Base-by-base conservation (phyloP, 139 green algal species). In the Penium margaritaceum region DNA sequence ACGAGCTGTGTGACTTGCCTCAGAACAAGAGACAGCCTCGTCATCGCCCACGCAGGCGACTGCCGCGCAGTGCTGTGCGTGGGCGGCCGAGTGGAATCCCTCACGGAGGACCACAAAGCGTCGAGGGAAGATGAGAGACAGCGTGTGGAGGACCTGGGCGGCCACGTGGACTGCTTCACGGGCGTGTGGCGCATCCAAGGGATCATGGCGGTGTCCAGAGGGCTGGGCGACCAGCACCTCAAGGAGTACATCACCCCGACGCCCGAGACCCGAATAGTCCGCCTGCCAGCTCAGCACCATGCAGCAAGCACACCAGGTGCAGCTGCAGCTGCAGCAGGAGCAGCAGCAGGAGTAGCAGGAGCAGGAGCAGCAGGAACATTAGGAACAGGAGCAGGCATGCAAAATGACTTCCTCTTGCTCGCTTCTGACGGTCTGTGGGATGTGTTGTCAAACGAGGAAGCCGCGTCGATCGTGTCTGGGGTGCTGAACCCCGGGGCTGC, bases 41-140 rank as follows among this genome's bases (percentile, higher is more conserved):
- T 75, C 46, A 44, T 87, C 1, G 82, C 82, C 17, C 84, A 87
- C 67, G 55, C 60, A 30, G 83, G 83, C 14, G 83, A 87, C 71
- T 84, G 81, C 66, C 67, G 83, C 17, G 77, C 60, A 3, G 83
- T 87, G 24, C 41, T 87, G 35, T 75, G 76, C 57, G 32, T 57
- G 35, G 33, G 43, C 1, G 83, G 83, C 17, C 37, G 15, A 35
- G 71, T 76, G 2, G 46, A 81, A 3, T 76, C 69, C 21, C 46
- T 87, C 5, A 74, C 83, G 14, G 6, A 38, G 1, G 83, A 87
- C 54, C 83, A 87, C 27, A 76, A 81, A 32, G 72, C 81, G 30
- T 33, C 6, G 17, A 37, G 41, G 2, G 38, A 57, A 43, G 35
- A 37, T 27, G 83, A 87, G 76, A 38, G 37, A 4, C 39, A 70